Evolutionary conservation across 2,329 filamentous ascomycete genomes (phyloP).

Genomic region (Amylocarpus encephaloides): DNA sequence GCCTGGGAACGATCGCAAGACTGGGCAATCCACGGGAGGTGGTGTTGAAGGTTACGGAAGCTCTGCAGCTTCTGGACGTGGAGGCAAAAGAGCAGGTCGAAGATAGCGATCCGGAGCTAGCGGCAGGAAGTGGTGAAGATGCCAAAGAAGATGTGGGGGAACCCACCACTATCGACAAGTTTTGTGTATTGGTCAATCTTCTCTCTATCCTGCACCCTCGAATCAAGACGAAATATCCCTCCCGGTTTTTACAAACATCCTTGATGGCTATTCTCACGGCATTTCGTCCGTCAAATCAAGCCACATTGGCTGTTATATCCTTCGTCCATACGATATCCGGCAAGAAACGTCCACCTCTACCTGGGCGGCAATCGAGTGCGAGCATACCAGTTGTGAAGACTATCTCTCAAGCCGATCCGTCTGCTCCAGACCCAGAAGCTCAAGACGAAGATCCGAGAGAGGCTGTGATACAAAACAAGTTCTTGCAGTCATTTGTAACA

Average conservation of each 20-base stretch:
- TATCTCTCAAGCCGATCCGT: slow-evolving; percentile 38
- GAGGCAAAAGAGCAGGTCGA: slow-evolving; percentile 33
- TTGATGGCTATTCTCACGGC: slow-evolving; percentile 63
- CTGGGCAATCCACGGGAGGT: slow-evolving; percentile 77
- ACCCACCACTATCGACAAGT: slow-evolving; percentile 40
- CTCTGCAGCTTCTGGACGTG: slow-evolving; percentile 54
- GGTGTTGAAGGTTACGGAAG: slow-evolving; percentile 72
- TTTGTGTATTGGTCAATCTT: slow-evolving; percentile 64
- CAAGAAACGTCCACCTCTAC: slow-evolving; percentile 57
- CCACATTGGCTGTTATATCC: slow-evolving; percentile 65
- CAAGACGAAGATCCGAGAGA: slow-evolving; percentile 50
- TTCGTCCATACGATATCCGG: slow-evolving; percentile 64
- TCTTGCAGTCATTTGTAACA: slow-evolving; percentile 72
- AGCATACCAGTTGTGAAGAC: slow-evolving; percentile 46
- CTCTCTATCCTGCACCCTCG: slow-evolving; percentile 66
- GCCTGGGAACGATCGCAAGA: slow-evolving; percentile 67
- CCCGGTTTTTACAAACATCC: slow-evolving; percentile 71
- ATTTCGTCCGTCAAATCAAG: slow-evolving; percentile 57
- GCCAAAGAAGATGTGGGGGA: slow-evolving; percentile 16
- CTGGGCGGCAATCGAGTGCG: slow-evolving; percentile 52
- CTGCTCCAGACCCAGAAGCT: slow-evolving; percentile 57
- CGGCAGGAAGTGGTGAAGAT: slow-evolving; percentile 28
- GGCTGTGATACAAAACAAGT: slow-evolving; percentile 51
- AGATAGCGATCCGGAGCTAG: slow-evolving; percentile 7
- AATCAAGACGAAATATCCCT: slow-evolving; percentile 71